Evolutionary conservation across 805 yeast species (phyloP).

Genomic region (Teunomyces panamensis): DNA sequence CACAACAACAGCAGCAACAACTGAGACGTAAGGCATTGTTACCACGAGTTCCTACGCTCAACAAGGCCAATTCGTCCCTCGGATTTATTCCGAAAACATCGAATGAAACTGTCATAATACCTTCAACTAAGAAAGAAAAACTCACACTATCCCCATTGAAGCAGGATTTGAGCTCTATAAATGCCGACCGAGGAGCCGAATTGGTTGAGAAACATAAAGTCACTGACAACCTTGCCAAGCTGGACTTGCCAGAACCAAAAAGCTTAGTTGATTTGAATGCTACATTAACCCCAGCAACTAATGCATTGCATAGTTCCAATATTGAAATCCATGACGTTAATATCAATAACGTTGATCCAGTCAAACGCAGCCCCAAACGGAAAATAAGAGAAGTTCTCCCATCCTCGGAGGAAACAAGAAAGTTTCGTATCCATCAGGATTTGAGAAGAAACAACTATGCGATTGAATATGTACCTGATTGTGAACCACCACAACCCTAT

Average conservation of each 20-base stretch:
- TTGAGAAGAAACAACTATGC: slow-evolving; percentile 21
- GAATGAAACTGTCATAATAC: background rate
- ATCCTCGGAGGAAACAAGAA: background rate
- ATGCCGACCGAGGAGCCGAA: slow-evolving; percentile 1
- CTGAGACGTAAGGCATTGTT: slow-evolving; percentile 6
- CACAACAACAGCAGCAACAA: background rate
- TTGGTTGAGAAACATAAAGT: slow-evolving; percentile 9
- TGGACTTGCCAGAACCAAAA: background rate
- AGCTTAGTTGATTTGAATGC: slow-evolving; percentile 2
- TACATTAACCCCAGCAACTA: slow-evolving; percentile 17
- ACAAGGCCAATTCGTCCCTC: slow-evolving; percentile 35
- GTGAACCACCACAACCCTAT: slow-evolving; percentile 36
- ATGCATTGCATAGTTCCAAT: slow-evolving; percentile 20
- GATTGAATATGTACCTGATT: slow-evolving; percentile 48
- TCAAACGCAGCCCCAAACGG: slow-evolving; percentile 15
- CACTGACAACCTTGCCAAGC: slow-evolving; percentile 5
- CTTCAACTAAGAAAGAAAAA: background rate
- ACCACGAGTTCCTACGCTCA: slow-evolving; percentile 22
- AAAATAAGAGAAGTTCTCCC: background rate
- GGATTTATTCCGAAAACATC: slow-evolving; percentile 26
- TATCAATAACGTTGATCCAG: slow-evolving; percentile 26
- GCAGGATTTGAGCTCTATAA: background rate
- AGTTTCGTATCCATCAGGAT: background rate
- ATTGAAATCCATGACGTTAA: slow-evolving; percentile 8
- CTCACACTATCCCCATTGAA: background rate